These are phyloP conservation scores for Wallacemonas sp. DNA, from an alignment of 208 protist species.

Conservation along the genomic window DNA sequence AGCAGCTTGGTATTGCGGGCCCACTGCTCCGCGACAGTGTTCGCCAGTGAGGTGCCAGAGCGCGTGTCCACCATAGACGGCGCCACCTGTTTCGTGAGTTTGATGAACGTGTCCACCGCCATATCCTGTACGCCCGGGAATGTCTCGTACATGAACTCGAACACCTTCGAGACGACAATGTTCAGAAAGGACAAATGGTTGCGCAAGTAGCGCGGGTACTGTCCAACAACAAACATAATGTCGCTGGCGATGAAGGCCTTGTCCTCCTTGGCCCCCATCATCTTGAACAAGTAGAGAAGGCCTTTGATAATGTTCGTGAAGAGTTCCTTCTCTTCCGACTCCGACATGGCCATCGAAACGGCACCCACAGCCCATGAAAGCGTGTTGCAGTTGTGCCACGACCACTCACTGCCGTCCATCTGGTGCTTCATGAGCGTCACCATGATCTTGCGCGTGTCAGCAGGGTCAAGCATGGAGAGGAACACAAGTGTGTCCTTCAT, in stretches of 20 bases:
- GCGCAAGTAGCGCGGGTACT: slow-evolving; percentile 98
- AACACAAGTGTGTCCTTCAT: slow-evolving; percentile 98
- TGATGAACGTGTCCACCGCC: slow-evolving; percentile 99
- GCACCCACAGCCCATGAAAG: slow-evolving; percentile 99
- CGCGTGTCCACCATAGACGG: slow-evolving; percentile 84
- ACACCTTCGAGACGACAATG: slow-evolving; percentile 98
- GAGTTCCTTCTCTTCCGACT: slow-evolving; percentile 97
- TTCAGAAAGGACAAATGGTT: slow-evolving; percentile 98
- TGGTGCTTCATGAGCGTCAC: slow-evolving; percentile 70
- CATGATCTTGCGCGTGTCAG: slow-evolving; percentile 97
- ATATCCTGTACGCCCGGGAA: slow-evolving; percentile 99
- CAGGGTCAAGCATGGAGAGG: slow-evolving; percentile 95
- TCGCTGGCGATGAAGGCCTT: slow-evolving; percentile 98
- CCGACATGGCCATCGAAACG: slow-evolving; percentile 95
- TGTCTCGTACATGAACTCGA: slow-evolving; percentile 99
- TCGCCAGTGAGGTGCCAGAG: slow-evolving; percentile 75
- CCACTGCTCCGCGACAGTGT: slow-evolving; percentile 91
- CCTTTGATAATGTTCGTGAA: slow-evolving; percentile 98
- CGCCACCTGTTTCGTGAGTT: slow-evolving; percentile 96
- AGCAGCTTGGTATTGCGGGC: slow-evolving; percentile 91
- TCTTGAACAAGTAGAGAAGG: slow-evolving; percentile 96
- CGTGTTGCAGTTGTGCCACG: slow-evolving; percentile 97
- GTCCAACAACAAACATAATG: slow-evolving; percentile 99
- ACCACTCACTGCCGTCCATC: slow-evolving; percentile 93
- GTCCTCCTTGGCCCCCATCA: slow-evolving; percentile 96